These are phyloP conservation scores for Penicillium sp. DNA, from an alignment of 2,329 filamentous ascomycete genomes.

Conservation along the genomic window DNA sequence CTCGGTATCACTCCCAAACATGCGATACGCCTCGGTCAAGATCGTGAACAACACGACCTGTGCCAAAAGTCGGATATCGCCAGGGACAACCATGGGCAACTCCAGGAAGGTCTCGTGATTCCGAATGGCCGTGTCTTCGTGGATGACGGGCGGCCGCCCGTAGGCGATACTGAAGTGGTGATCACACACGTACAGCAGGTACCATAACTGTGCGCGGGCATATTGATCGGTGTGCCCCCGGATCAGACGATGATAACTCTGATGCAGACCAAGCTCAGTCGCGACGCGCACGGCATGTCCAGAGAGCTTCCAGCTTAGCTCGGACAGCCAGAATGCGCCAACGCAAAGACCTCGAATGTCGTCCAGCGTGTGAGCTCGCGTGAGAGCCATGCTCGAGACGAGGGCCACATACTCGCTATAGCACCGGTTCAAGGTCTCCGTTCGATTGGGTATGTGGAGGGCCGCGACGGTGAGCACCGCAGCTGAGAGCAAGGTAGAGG, in stretches of 20 bases:
- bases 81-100: slow-evolving; percentile 46
- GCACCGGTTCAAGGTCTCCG: slow-evolving; percentile 48
- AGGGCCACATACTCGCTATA: slow-evolving; percentile 54
- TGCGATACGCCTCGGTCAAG: slow-evolving; percentile 51
- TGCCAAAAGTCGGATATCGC: slow-evolving; percentile 53
- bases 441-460: slow-evolving; percentile 52
- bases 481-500: slow-evolving; percentile 51
- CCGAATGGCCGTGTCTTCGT: slow-evolving; percentile 53
- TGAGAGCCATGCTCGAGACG: slow-evolving; percentile 53
- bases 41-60: slow-evolving; percentile 56
- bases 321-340: slow-evolving; percentile 58
- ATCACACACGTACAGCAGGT: slow-evolving; percentile 59
- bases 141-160: slow-evolving; percentile 53
- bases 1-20: slow-evolving; percentile 53
- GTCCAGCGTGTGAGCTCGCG: slow-evolving; percentile 52
- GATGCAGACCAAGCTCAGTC: slow-evolving; percentile 53
- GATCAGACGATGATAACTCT: slow-evolving; percentile 47
- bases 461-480: slow-evolving; percentile 54
- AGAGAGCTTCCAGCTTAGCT: slow-evolving; percentile 58
- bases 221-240: slow-evolving; percentile 46
- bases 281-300: slow-evolving; percentile 55
- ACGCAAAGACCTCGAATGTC: slow-evolving; percentile 56
- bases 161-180: slow-evolving; percentile 61
- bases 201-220: slow-evolving; percentile 56
- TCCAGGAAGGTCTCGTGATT: slow-evolving; percentile 54